These are phyloP conservation scores for Penicillium herquei DNA, from an alignment of 495 filamentous ascomycete genomes.

Conservation along the genomic window DNA sequence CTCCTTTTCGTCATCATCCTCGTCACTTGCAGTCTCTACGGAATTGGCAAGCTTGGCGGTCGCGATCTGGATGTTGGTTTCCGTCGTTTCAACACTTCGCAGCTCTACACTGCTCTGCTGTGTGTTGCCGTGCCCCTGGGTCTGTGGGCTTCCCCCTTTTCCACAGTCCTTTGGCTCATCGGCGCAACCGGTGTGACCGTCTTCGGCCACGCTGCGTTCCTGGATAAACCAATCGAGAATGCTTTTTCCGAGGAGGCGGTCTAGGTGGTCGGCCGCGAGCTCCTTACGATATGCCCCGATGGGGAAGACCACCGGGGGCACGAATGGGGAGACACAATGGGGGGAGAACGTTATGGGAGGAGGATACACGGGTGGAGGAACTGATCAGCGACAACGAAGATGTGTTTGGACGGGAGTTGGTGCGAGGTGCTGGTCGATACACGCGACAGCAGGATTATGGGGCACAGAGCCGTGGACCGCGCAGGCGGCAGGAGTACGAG, in stretches of 20 bases:
- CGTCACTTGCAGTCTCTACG: constrained; percentile 79
- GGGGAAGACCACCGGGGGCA: constrained; percentile 98
- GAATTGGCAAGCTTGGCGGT: constrained; percentile 84
- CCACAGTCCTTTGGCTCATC: constrained; percentile 88
- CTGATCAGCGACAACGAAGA: constrained; percentile 63
- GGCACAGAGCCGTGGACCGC: constrained; percentile 27
- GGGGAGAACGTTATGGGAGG: constrained; percentile 57
- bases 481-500: constrained; percentile 48
- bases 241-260: constrained; percentile 99
- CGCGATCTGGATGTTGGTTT: constrained; percentile 83
- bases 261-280: constrained; percentile 99
- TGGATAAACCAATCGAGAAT: constrained; percentile 99
- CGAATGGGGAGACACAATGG: constrained; percentile 57
- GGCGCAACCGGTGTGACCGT: constrained; percentile 89
- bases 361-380: constrained; percentile 63
- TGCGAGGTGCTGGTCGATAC: constrained; percentile 26
- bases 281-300: constrained; percentile 91
- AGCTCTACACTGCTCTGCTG: constrained; percentile 88
- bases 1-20: constrained; percentile 91
- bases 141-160: constrained; percentile 76
- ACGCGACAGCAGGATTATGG: constrained; percentile 29
- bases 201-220: constrained; percentile 88
- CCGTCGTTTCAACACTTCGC: constrained; percentile 79
- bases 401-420: constrained; percentile 56
- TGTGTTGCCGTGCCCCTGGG: constrained; percentile 78